phyloP scores from a whole-genome alignment of 305 asterid species.

The Petunia hybrid region DNA sequence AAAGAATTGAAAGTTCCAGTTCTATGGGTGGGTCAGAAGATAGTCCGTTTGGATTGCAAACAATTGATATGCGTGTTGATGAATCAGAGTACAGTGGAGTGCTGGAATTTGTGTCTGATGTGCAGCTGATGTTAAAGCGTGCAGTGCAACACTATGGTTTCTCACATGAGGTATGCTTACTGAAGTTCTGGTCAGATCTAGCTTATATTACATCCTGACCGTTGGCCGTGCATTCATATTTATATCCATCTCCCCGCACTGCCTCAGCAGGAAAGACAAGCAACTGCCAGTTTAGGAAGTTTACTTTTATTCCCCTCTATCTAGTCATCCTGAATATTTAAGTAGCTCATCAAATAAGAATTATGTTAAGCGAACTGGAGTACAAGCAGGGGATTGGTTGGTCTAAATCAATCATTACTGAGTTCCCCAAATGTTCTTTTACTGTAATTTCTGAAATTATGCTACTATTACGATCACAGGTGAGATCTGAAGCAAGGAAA shows the following conservation, averaged over 20 bases:
- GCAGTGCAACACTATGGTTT: constrained; percentile 77
- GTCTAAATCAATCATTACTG: not conserved
- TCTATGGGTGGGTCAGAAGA: constrained; percentile 59
- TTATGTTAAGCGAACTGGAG: not conserved
- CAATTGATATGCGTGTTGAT: constrained; percentile 76
- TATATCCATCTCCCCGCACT: constrained; percentile 1
- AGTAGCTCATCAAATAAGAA: not conserved
- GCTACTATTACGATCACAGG: constrained; percentile 58
- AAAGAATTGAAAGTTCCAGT: constrained; percentile 70
- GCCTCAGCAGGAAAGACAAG: constrained; percentile 20
- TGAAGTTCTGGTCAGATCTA: not conserved
- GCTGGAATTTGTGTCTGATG: constrained; percentile 84
- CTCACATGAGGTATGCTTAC: constrained; percentile 72
- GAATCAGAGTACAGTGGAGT: constrained; percentile 72
- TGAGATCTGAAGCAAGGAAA: constrained; percentile 88
- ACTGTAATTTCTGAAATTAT: constrained; percentile 25
- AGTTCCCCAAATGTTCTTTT: constrained; percentile 17
- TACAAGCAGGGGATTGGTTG: constrained; percentile 20
- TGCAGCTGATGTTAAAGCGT: constrained; percentile 81
- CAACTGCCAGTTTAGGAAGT: not conserved
- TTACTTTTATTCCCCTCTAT: not conserved
- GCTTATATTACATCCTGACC: not conserved
- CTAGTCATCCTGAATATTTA: not conserved
- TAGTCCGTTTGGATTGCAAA: constrained; percentile 67
- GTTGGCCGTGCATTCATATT: not conserved